Evolutionary conservation across 495 filamentous ascomycete species (phyloP).

Genomic region (Trichoderma parareesei): DNA sequence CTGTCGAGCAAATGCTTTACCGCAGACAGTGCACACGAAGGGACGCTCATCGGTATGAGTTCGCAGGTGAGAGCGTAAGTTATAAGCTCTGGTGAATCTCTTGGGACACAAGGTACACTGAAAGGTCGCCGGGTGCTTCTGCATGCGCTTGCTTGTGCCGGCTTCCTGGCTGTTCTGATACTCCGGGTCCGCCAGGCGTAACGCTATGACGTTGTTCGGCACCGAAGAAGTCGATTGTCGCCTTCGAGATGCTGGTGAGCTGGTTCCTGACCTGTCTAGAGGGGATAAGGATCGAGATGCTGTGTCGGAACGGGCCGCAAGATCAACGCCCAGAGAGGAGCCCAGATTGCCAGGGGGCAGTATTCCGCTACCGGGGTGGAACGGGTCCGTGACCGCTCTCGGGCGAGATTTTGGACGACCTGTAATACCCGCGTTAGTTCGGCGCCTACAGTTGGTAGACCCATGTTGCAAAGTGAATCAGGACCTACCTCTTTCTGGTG

Average conservation of each 20-base stretch:
- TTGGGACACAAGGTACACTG: conserved; percentile 82
- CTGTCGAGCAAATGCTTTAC: conserved; percentile 93
- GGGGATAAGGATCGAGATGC: conserved; percentile 63
- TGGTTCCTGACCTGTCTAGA: conserved; percentile 43
- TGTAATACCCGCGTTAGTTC: conserved; percentile 20
- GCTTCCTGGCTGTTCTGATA: conserved; percentile 59
- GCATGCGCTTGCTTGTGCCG: conserved; percentile 61
- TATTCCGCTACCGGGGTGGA: conserved; percentile 31
- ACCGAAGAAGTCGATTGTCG: conserved; percentile 86
- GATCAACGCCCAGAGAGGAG: conserved; percentile 32
- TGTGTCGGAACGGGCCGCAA: conserved; percentile 36
- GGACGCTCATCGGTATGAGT: conserved; percentile 90
- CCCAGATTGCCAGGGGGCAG: conserved; percentile 31
- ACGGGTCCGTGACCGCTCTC: conserved; percentile 70
- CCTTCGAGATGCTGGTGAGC: conserved; percentile 55
- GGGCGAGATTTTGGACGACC: conserved; percentile 48
- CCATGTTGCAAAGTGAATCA: neutral
- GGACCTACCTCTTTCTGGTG: conserved; percentile 71
- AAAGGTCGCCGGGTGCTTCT: conserved; percentile 93
- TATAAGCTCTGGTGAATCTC: conserved; percentile 82
- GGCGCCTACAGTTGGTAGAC: neutral
- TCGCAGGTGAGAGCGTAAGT: conserved; percentile 81
- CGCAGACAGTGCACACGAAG: conserved; percentile 92
- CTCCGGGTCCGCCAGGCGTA: conserved; percentile 82
- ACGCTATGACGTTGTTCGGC: conserved; percentile 82